Percentiles rank a stretch among this genome's conserved stretches.
These are phyloP conservation scores for Erysimum pusillum DNA, from an alignment of 441 rosid genomes.

Conservation along the genomic window DNA sequence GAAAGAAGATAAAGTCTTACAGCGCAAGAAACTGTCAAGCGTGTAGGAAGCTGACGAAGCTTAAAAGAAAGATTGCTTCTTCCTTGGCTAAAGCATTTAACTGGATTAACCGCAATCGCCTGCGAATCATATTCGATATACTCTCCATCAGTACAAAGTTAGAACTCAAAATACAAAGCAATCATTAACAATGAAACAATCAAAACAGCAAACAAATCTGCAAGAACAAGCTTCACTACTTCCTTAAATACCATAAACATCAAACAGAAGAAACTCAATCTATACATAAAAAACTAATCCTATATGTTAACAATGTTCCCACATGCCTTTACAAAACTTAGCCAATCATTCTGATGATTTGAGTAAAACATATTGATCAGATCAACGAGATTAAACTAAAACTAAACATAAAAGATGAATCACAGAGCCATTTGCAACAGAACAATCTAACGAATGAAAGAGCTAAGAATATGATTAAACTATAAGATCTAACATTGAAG, in stretches of 20 bases:
- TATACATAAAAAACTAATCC: neutral
- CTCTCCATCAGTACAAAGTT: neutral
- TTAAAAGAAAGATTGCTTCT: conserved; percentile 66
- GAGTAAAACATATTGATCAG: no score
- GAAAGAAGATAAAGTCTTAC: conserved; percentile 35
- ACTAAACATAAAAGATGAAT: neutral
- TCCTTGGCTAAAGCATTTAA: conserved; percentile 51
- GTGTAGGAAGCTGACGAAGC: conserved; percentile 50
- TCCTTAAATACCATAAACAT: no score
- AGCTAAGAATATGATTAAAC: neutral
- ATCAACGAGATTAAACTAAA: neutral
- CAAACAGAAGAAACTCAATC: neutral
- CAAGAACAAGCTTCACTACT: neutral
- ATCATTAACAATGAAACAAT: neutral
- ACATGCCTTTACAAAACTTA: no score
- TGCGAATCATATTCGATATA: conserved; percentile 43
- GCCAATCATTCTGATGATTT: no score
- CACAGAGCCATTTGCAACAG: neutral
- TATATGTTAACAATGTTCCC: no score
- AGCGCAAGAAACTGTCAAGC: conserved; percentile 54
- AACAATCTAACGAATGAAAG: neutral
- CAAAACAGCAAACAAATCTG: neutral
- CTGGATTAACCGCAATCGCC: conserved; percentile 54
- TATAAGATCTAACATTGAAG: neutral
- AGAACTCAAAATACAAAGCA: neutral